phyloP scores from a whole-genome alignment of 202 grass and related monocot species.

The Zizania palustris region DNA sequence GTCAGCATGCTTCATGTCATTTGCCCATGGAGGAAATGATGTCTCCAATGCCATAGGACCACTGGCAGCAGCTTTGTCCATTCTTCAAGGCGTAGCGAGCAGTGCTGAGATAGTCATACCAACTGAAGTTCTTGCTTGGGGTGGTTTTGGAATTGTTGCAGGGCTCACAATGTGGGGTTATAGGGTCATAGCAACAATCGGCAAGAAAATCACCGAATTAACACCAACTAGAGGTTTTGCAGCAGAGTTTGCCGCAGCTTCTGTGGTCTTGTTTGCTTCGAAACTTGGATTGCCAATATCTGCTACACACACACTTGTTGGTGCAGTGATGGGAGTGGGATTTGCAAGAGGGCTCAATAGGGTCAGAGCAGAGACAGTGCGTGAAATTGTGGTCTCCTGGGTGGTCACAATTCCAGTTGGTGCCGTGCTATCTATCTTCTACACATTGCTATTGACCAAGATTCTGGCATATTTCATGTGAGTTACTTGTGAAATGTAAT shows the following conservation, averaged over 20 bases:
- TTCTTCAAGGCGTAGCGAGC: constrained; percentile 67
- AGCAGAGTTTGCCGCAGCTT: constrained; percentile 95
- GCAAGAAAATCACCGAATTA: constrained; percentile 94
- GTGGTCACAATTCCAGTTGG: constrained; percentile 89
- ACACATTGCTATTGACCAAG: constrained; percentile 77
- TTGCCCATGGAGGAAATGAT: constrained; percentile 96
- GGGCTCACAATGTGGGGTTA: constrained; percentile 95
- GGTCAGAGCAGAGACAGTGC: constrained; percentile 81
- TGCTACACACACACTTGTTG: constrained; percentile 94
- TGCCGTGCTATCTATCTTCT: constrained; percentile 66
- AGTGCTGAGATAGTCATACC: constrained; percentile 91
- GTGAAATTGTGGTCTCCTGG: constrained; percentile 92
- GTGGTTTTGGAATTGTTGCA: constrained; percentile 94
- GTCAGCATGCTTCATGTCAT: constrained; percentile 99
- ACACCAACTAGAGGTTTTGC: constrained; percentile 94
- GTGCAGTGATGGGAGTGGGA: constrained; percentile 96
- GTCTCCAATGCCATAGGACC: constrained; percentile 97
- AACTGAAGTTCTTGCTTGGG: constrained; percentile 88
- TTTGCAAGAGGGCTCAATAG: constrained; percentile 89
- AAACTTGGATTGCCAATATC: constrained; percentile 92
- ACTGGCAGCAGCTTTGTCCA: constrained; percentile 80
- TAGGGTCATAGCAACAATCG: constrained; percentile 94
- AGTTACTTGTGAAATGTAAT: constrained; percentile 40
- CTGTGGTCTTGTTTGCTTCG: constrained; percentile 89
- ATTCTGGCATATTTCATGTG: constrained; percentile 66